Percentiles rank a stretch among this genome's conserved stretches.
phyloP scores from a whole-genome alignment of 2,329 filamentous ascomycete species.

The Xylariaceae sp. region DNA sequence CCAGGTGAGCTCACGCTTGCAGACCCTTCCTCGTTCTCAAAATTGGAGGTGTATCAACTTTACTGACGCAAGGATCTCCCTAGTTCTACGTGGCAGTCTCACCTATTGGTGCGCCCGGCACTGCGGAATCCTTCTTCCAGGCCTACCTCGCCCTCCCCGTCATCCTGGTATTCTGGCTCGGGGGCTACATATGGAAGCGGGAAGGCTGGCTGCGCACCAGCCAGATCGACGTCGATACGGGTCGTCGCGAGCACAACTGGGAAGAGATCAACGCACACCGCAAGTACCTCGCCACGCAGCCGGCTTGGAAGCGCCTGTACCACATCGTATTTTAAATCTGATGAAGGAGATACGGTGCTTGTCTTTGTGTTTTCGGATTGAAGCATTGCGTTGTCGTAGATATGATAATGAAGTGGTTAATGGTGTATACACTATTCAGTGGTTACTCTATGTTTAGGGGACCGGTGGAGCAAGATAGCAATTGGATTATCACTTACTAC shows the following conservation, averaged over 20 bases:
- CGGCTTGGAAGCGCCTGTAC: conserved; percentile 39
- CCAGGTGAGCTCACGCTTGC: conserved; percentile 34
- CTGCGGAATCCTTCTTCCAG: conserved; percentile 46
- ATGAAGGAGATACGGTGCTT: too few species aligned
- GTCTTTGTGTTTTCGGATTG: too few species aligned
- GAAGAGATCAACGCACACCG: conserved; percentile 48
- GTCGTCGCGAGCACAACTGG: conserved; percentile 58
- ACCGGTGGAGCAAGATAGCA: too few species aligned
- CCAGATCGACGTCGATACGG: conserved; percentile 63
- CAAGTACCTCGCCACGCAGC: conserved; percentile 38
- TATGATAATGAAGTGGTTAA: too few species aligned
- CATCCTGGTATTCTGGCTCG: conserved; percentile 47
- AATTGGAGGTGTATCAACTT: background rate
- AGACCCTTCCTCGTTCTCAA: background rate
- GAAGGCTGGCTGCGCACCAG: conserved; percentile 49
- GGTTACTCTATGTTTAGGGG: too few species aligned
- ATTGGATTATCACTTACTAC: too few species aligned
- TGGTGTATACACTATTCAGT: too few species aligned
- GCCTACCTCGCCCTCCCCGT: conserved; percentile 49
- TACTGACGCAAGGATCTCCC: conserved; percentile 12
- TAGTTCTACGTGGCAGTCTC: conserved; percentile 43
- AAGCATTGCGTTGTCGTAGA: too few species aligned
- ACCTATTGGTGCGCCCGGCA: conserved; percentile 28
- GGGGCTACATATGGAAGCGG: conserved; percentile 60
- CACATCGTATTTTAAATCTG: conserved; percentile 32